Evolutionary conservation across 306 rosid genomes (phyloP).

Genomic region (Quercus dentata): DNA sequence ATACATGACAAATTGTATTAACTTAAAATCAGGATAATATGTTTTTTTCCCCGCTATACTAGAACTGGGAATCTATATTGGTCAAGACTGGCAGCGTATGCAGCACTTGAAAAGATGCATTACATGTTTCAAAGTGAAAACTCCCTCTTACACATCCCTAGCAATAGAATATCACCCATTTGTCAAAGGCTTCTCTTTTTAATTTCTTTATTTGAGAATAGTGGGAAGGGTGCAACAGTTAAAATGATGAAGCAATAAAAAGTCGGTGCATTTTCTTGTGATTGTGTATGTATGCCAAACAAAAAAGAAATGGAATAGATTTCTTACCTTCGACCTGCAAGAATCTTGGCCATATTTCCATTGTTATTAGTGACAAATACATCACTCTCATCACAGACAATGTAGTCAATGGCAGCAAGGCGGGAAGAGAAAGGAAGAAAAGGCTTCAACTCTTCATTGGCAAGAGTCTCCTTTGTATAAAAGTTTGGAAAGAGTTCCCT

Average conservation of each 20-base stretch:
- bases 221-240: neutral
- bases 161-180: neutral
- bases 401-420: slow-evolving; percentile 94
- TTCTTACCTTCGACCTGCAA: slow-evolving; percentile 90
- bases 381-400: slow-evolving; percentile 91
- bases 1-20: neutral
- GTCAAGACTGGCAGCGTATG: neutral
- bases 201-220: too few relatives aligned
- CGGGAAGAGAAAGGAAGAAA: slow-evolving; percentile 90
- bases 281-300: neutral
- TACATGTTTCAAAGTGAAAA: neutral
- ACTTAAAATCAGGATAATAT: neutral
- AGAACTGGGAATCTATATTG: neutral
- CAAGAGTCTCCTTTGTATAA: slow-evolving; percentile 95
- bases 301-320: neutral
- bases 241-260: neutral
- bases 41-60: neutral
- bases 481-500: slow-evolving; percentile 90
- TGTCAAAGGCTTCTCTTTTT: neutral
- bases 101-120: neutral
- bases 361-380: slow-evolving; percentile 96
- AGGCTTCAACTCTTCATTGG: slow-evolving; percentile 72
- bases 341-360: slow-evolving; percentile 99
- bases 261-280: neutral
- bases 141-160: neutral